Evolutionary conservation across 1,284 basidiomycete species (phyloP), one percentile per base, ranked within the genome.

Genomic region (Laetiporus sulphureus): DNA sequence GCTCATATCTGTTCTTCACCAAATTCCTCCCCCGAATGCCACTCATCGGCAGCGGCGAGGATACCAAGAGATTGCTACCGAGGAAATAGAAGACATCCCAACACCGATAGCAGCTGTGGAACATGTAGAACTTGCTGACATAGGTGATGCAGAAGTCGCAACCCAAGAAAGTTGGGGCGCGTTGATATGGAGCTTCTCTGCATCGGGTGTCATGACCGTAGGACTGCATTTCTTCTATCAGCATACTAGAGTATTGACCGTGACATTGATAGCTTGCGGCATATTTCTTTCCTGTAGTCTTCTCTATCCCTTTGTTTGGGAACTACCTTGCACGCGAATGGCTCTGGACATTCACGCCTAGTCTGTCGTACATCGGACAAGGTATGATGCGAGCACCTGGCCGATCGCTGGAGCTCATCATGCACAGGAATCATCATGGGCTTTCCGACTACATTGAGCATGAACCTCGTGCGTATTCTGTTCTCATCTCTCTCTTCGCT

Each of bases 341-440:
- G 93, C 67, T 94, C 20, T 98, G 93, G 92, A 90, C 83, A 42
- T 94, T 97, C 58, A 91, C 91, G 0, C 92, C 92, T 0, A 93
- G 90, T 59, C 68, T 96, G 35, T 91, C 87, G 2, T 95, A 93
- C 56, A 79, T 94, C 29, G 91, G 91, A 0, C 91, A 94, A 74
- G 91, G 86, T 79, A 50, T 30, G 66, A 38, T 24, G 27, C 19
- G 21, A n/a, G n/a, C n/a, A n/a, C n/a, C n/a, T n/a, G n/a, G n/a
- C n/a, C n/a, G n/a, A n/a, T n/a, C n/a, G n/a, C n/a, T n/a, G n/a
- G n/a, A n/a, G 3, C 30, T 25, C 10, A 32, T 15, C 18, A 4
- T 22, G 11, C 11, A 2, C 52, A 85, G 89, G 93, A 4, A 93
- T 98, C 50, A 98, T 98, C 59, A 98, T 98, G 95, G 94, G 94